Conservation (phyloP, 176 grass and related monocot species). For the Zea luxurians region DNA sequence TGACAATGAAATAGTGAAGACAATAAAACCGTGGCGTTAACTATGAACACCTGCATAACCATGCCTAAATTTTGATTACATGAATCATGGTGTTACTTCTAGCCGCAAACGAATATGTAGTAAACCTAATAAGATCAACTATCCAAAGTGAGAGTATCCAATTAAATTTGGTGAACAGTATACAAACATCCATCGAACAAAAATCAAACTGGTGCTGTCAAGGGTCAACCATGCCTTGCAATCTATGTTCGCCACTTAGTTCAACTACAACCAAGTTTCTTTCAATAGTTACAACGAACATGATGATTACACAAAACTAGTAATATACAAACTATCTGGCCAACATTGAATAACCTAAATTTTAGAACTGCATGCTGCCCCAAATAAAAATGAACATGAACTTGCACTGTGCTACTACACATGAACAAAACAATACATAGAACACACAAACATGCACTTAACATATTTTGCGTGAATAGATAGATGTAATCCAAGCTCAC, state of each 20-base stretch:
- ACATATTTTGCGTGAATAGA: background rate
- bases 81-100: background rate
- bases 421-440: constrained; percentile 4
- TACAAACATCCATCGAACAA: background rate
- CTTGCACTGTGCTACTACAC: constrained; percentile 2
- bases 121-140: background rate
- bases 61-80: background rate
- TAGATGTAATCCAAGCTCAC: background rate
- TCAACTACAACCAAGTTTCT: background rate
- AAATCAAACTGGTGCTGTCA: background rate
- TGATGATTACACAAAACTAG: background rate
- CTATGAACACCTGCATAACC: background rate
- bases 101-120: background rate
- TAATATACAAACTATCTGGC: background rate
- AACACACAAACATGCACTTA: background rate
- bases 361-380: background rate
- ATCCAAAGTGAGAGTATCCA: background rate
- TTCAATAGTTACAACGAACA: constrained; percentile 8
- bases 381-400: constrained; percentile 20
- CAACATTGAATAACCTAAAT: background rate
- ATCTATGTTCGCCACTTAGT: background rate
- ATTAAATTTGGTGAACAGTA: background rate
- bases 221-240: background rate
- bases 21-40: background rate
- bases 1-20: background rate